These are phyloP conservation scores for Ettlia oleoabundans DNA, from an alignment of 139 green algal genomes.

Conservation along the genomic window DNA sequence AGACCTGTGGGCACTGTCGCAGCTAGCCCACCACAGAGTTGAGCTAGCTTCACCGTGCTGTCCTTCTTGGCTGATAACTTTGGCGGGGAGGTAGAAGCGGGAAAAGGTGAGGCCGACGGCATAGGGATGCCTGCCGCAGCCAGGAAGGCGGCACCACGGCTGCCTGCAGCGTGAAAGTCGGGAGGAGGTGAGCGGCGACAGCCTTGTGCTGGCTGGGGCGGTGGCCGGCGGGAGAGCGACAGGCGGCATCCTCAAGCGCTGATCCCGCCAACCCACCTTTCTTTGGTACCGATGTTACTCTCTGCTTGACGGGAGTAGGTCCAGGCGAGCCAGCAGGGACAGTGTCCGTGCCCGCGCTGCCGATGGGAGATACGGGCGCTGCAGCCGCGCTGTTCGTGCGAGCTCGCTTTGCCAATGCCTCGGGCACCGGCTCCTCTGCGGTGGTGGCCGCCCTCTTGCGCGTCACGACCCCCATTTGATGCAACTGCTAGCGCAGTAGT, in stretches of 20 bases:
- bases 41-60: not conserved
- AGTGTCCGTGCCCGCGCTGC: not conserved
- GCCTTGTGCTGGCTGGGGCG: not conserved
- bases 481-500: not conserved
- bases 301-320: not conserved
- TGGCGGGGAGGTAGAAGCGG: not conserved
- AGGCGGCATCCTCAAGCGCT: not conserved
- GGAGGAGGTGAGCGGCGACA: no score
- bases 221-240: not conserved
- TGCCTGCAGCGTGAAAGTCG: constrained; percentile 4
- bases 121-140: not conserved
- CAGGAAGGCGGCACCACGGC: constrained; percentile 31
- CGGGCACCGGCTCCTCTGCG: not conserved
- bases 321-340: not conserved
- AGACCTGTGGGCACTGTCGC: not conserved
- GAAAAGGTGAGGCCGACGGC: not conserved
- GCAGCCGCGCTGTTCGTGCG: not conserved
- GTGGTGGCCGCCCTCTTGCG: constrained; percentile 8
- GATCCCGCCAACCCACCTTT: not conserved
- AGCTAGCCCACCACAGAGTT: not conserved
- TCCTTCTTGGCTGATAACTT: constrained; percentile 6
- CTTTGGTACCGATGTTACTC: not conserved
- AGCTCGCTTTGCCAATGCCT: not conserved
- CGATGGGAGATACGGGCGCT: not conserved
- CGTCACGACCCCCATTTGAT: constrained; percentile 1